These are phyloP conservation scores for Astragalus membranaceus DNA, from an alignment of 306 rosid genomes.

Conservation along the genomic window DNA sequence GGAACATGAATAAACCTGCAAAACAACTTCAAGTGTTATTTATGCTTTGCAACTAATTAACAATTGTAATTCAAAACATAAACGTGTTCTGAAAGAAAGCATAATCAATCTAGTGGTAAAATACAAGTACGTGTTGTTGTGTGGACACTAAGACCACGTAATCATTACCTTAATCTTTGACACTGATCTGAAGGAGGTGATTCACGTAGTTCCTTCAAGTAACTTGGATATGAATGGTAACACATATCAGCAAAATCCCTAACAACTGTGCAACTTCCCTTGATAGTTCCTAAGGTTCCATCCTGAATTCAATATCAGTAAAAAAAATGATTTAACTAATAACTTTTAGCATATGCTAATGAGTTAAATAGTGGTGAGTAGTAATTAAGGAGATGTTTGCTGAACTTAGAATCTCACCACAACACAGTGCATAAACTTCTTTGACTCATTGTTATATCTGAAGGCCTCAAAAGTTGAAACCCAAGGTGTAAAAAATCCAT, in stretches of 20 bases:
- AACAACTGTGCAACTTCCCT: conserved; percentile 81
- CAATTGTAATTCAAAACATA: neutral
- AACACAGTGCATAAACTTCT: conserved; percentile 52
- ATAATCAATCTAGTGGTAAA: no score
- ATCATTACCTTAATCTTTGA: conserved; percentile 49
- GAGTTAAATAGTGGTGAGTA: neutral
- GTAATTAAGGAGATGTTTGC: no score
- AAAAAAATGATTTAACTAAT: neutral
- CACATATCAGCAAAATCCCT: conserved; percentile 83
- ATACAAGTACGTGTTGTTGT: no score
- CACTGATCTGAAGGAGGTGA: conserved; percentile 45
- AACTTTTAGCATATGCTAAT: neutral
- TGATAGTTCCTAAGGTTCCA: conserved; percentile 80
- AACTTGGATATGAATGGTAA: conserved; percentile 62
- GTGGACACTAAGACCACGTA: no score
- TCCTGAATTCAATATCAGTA: conserved; percentile 35
- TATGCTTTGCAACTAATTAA: neutral
- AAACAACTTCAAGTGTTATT: conserved; percentile 8
- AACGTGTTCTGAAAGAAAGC: no score
- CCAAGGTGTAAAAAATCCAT: conserved; percentile 86
- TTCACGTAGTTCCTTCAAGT: conserved; percentile 69
- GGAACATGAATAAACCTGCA: conserved; percentile 81
- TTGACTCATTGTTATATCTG: conserved; percentile 49
- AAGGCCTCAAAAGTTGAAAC: conserved; percentile 88
- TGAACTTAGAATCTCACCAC: conserved; percentile 36